These are phyloP conservation scores for Nitzschia palea DNA, from an alignment of 108 stramenopile species.

Conservation along the genomic window DNA sequence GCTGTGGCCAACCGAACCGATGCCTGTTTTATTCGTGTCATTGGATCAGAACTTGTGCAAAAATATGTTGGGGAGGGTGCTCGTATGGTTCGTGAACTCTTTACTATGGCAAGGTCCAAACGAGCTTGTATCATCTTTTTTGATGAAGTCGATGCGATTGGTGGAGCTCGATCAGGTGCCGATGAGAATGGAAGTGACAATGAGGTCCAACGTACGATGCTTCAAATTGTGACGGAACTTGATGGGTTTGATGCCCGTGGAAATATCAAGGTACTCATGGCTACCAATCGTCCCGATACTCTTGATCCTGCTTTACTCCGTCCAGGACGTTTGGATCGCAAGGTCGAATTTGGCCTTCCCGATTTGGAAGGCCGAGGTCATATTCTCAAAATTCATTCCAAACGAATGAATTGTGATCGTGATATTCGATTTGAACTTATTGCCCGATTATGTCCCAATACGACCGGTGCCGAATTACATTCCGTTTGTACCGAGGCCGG, in stretches of 20 bases:
- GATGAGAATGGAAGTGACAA: slow-evolving; percentile 92
- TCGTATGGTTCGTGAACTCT: slow-evolving; percentile 99
- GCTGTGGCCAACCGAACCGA: slow-evolving; percentile 97
- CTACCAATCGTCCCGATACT: slow-evolving; percentile 98
- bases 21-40: slow-evolving; percentile 98
- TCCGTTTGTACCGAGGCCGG: slow-evolving; percentile 98
- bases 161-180: slow-evolving; percentile 76
- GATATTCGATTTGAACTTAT: slow-evolving; percentile 99
- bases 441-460: slow-evolving; percentile 97
- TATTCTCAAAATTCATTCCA: slow-evolving; percentile 95
- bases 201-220: slow-evolving; percentile 98
- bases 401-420: slow-evolving; percentile 96
- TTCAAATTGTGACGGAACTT: slow-evolving; percentile 98
- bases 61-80: slow-evolving; percentile 99
- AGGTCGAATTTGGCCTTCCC: slow-evolving; percentile 97
- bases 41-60: slow-evolving; percentile 95
- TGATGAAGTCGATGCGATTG: slow-evolving; percentile 95
- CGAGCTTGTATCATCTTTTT: slow-evolving; percentile 97
- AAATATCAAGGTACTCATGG: slow-evolving; percentile 98
- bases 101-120: slow-evolving; percentile 98
- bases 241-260: slow-evolving; percentile 98
- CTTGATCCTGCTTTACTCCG: slow-evolving; percentile 96
- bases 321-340: slow-evolving; percentile 96
- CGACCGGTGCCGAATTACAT: slow-evolving; percentile 97
- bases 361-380: slow-evolving; percentile 96